phyloP scores from a whole-genome alignment of 2,329 filamentous ascomycete genomes.

The Curvularia spicifera region DNA sequence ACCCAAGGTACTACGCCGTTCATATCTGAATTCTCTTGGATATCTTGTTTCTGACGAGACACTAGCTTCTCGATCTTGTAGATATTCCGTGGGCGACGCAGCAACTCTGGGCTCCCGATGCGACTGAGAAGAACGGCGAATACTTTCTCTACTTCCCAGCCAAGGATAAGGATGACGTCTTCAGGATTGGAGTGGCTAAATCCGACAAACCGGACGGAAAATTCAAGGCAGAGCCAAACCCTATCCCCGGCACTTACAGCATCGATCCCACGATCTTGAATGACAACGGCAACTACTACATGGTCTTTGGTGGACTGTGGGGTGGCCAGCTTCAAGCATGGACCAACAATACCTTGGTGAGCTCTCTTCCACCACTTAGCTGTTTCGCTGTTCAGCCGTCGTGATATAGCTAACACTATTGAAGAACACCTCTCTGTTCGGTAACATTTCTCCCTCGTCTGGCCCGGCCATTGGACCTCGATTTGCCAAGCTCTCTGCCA shows the following conservation, averaged over 20 bases:
- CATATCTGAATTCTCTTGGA: not conserved
- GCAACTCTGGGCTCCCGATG: slow-evolving; percentile 81
- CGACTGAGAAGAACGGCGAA: slow-evolving; percentile 68
- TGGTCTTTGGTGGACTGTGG: slow-evolving; percentile 81
- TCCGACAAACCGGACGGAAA: slow-evolving; percentile 69
- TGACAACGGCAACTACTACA: slow-evolving; percentile 67
- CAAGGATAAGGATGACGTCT: slow-evolving; percentile 69
- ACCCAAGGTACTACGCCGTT: slow-evolving; percentile 60
- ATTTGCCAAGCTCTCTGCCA: slow-evolving; percentile 65
- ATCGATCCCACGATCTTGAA: slow-evolving; percentile 79
- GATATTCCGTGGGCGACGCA: slow-evolving; percentile 77
- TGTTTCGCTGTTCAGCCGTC: not conserved
- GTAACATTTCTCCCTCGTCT: slow-evolving; percentile 11
- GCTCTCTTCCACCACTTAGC: not conserved
- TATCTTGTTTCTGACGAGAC: not conserved
- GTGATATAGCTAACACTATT: not conserved
- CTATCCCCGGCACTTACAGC: slow-evolving; percentile 71
- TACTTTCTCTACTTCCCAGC: slow-evolving; percentile 80
- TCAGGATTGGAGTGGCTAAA: slow-evolving; percentile 75
- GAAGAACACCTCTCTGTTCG: slow-evolving; percentile 20
- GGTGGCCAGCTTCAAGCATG: slow-evolving; percentile 81
- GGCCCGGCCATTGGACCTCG: slow-evolving; percentile 67
- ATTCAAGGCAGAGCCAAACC: slow-evolving; percentile 67
- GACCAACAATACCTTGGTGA: slow-evolving; percentile 64
- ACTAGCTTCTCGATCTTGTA: slow-evolving; percentile 10